Evolutionary conservation across 202 grass and related monocot species (phyloP).

Genomic region (Cymbopogon flexuosus): DNA sequence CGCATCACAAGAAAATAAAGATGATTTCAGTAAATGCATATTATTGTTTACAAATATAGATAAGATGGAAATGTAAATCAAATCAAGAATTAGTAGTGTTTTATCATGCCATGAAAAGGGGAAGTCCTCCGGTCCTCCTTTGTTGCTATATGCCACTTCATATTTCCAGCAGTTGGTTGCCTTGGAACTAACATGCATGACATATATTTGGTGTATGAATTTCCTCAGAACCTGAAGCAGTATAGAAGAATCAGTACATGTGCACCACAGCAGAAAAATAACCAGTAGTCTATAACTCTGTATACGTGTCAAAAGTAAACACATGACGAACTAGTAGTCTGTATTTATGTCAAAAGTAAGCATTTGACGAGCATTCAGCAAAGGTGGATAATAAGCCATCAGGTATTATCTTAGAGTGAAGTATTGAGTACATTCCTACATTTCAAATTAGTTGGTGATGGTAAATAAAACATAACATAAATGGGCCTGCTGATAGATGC

Average conservation of each 20-base stretch:
- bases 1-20: neutral
- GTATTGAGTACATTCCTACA: neutral
- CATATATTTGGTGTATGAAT: neutral
- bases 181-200: neutral
- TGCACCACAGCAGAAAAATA: neutral
- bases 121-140: neutral
- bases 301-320: slow-evolving; percentile 1
- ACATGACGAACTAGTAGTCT: neutral
- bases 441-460: neutral
- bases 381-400: neutral
- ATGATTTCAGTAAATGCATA: slow-evolving; percentile 24
- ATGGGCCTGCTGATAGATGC: neutral
- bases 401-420: slow-evolving; percentile 1
- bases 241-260: slow-evolving; percentile 33
- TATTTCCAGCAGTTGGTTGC: slow-evolving; percentile 1
- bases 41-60: slow-evolving; percentile 24
- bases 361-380: neutral
- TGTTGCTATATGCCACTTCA: slow-evolving; percentile 8
- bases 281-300: neutral
- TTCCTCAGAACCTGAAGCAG: slow-evolving; percentile 18
- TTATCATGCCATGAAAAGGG: slow-evolving; percentile 23
- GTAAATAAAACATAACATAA: neutral
- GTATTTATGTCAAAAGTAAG: slow-evolving; percentile 11
- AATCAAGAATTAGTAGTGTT: slow-evolving; percentile 6
- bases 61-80: slow-evolving; percentile 15